Percentiles rank a stretch among this genome's conserved stretches.
Evolutionary conservation across 495 filamentous ascomycete species (phyloP).

Genomic region (Aspergillus incahuasiensis): DNA sequence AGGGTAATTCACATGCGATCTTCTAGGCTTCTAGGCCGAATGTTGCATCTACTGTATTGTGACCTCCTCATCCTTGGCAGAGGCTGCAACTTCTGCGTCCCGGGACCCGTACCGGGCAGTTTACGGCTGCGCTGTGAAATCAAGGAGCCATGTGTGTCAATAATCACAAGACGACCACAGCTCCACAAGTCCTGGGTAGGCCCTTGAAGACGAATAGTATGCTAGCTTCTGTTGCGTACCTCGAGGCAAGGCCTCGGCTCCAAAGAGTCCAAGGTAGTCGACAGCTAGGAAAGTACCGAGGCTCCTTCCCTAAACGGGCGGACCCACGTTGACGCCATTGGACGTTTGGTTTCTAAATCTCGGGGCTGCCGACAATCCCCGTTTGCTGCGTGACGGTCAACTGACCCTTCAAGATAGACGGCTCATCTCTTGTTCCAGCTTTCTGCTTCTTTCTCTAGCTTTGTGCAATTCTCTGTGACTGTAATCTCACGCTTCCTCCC

Average conservation of each 20-base stretch:
- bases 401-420: not conserved
- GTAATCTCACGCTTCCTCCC: not conserved
- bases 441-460: not conserved
- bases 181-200: not conserved
- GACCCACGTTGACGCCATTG: not conserved
- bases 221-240: not conserved
- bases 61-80: not conserved
- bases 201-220: not conserved
- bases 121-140: not conserved
- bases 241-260: not conserved
- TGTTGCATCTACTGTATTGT: no score
- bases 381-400: not conserved
- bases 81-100: not conserved
- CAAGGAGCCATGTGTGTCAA: not conserved
- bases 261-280: no score
- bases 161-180: not conserved
- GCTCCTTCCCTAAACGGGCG: conserved; percentile 13
- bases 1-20: not conserved
- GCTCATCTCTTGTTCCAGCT: not conserved
- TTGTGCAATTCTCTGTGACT: not conserved
- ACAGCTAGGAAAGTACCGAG: conserved; percentile 24
- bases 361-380: conserved; percentile 12
- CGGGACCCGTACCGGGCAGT: not conserved
- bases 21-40: no score
- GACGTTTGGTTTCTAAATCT: not conserved